These are phyloP conservation scores for Venturia pyrina DNA, from an alignment of 2,329 filamentous ascomycete genomes.

Conservation along the genomic window DNA sequence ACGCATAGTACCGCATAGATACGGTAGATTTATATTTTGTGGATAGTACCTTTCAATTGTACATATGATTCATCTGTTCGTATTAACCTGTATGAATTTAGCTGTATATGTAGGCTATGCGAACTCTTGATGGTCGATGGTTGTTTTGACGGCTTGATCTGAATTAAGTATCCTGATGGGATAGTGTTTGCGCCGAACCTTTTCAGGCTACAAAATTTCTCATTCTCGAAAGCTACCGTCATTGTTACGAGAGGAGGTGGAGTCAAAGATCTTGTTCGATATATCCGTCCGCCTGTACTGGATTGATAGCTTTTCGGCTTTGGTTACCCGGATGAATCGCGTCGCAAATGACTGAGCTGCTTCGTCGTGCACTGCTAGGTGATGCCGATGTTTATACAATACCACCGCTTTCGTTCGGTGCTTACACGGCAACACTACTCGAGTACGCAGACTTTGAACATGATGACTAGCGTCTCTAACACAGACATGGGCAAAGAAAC, in stretches of 20 bases:
- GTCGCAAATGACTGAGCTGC: neutral
- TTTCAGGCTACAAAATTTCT: neutral
- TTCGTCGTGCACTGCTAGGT: neutral
- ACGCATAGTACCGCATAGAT: neutral
- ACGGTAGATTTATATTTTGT: neutral
- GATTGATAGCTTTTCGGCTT: no score
- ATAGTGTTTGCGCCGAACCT: neutral
- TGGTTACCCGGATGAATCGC: neutral
- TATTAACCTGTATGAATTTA: neutral
- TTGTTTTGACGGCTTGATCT: neutral
- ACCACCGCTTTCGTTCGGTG: neutral
- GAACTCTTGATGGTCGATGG: neutral
- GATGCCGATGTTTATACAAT: neutral
- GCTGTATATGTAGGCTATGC: neutral
- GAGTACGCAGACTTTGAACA: neutral
- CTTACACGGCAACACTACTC: neutral
- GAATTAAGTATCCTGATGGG: neutral
- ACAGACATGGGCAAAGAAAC: no score
- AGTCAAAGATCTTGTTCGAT: no score
- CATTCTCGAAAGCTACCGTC: no score
- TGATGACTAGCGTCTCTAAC: neutral
- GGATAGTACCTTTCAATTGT: neutral
- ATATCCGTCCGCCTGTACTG: no score
- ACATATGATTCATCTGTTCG: neutral
- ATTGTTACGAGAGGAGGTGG: no score